Evolutionary conservation across 163 green algal species (phyloP).

Genomic region (Volvox carteri): DNA sequence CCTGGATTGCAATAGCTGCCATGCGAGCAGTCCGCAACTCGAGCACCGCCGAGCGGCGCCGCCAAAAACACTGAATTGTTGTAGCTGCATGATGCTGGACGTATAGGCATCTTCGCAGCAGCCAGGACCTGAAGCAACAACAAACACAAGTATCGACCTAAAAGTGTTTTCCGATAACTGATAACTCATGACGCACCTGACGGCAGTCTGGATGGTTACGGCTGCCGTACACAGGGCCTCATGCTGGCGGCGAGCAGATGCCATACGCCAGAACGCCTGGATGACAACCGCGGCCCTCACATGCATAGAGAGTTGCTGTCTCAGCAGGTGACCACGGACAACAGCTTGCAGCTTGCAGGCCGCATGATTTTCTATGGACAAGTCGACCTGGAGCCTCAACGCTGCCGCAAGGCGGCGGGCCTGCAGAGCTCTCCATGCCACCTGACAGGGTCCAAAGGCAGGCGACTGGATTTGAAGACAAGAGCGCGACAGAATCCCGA

Average conservation of each 20-base stretch:
- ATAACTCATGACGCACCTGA: constrained; percentile 16
- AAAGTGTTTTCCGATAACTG: background rate
- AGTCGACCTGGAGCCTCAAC: background rate
- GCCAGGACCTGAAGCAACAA: background rate
- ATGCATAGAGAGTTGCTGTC: constrained; percentile 16
- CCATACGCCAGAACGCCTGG: constrained; percentile 49
- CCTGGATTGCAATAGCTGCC: background rate
- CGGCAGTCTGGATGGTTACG: constrained; percentile 24
- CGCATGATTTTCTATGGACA: background rate
- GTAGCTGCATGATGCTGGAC: background rate
- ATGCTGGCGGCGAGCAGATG: background rate
- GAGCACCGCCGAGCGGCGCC: background rate
- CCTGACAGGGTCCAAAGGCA: constrained; percentile 13
- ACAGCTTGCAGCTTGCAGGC: constrained; percentile 46
- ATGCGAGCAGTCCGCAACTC: background rate
- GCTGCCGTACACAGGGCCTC: background rate
- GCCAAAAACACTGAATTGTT: constrained; percentile 15
- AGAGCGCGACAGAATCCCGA: too few relatives aligned
- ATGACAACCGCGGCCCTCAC: constrained; percentile 57
- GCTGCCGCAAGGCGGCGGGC: background rate
- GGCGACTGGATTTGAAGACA: too few relatives aligned
- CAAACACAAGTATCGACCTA: background rate
- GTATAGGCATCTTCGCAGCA: background rate
- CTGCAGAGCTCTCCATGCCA: constrained; percentile 53
- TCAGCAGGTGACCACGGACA: constrained; percentile 22